phyloP scores from a whole-genome alignment of 345 rosid genomes.

The Lenwebbia sp. region DNA sequence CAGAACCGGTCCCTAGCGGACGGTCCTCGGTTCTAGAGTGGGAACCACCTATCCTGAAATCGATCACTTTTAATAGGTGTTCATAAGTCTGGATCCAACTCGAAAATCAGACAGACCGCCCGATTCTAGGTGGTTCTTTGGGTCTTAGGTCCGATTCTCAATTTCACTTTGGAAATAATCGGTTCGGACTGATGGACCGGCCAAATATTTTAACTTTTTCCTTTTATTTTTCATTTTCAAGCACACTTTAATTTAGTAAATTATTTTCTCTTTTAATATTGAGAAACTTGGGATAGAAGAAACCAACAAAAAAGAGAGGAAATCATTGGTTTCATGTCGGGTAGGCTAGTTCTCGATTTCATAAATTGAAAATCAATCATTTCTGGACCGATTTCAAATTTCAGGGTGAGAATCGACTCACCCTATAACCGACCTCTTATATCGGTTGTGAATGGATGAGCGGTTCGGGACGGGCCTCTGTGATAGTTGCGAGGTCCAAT shows the following conservation, averaged over 20 bases:
- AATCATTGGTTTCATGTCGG: fast-evolving
- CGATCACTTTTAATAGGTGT: no score
- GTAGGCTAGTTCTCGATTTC: neutral
- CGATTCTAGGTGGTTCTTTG: fast-evolving
- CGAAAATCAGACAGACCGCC: fast-evolving
- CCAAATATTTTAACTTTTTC: neutral
- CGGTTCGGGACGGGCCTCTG: neutral
- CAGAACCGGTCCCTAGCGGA: no score
- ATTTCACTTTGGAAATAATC: neutral
- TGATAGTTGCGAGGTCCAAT: neutral
- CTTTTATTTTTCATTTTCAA: neutral
- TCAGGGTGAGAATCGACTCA: neutral
- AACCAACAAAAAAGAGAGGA: neutral
- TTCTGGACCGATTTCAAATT: neutral
- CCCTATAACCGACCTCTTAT: no score
- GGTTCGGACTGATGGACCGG: neutral
- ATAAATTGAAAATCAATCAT: neutral
- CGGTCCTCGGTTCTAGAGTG: no score
- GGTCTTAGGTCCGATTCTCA: neutral
- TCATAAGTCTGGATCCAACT: neutral
- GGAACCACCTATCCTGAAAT: no score
- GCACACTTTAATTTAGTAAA: no score
- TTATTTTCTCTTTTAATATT: neutral
- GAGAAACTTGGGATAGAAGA: neutral
- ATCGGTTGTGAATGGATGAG: neutral